These are phyloP conservation scores for Graphilbum fragrans DNA, from an alignment of 2,329 filamentous ascomycete genomes.

Conservation along the genomic window DNA sequence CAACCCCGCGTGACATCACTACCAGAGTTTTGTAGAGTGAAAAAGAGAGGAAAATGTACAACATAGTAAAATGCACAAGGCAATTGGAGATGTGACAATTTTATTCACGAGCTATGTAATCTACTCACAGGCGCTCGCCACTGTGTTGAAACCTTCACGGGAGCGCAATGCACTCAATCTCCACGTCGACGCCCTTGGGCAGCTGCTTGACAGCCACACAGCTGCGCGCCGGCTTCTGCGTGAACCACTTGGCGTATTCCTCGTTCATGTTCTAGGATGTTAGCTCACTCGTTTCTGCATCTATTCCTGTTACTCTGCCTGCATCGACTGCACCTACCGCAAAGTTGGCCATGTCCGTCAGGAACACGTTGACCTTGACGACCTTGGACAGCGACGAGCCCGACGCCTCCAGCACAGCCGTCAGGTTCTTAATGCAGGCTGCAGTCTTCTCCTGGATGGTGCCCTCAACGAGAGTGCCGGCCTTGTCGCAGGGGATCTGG, in stretches of 20 bases:
- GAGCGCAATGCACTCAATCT: constrained; percentile 81
- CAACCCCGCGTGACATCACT: background rate
- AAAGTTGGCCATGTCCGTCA: constrained; percentile 86
- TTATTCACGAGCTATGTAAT: background rate
- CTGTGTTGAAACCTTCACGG: constrained; percentile 26
- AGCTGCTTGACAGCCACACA: constrained; percentile 85
- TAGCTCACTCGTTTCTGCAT: background rate
- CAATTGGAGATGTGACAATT: no score
- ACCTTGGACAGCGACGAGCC: constrained; percentile 68
- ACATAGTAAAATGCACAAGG: no score
- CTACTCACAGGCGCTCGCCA: background rate
- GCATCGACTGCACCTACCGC: constrained; percentile 30
- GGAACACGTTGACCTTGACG: constrained; percentile 86
- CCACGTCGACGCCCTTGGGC: constrained; percentile 74
- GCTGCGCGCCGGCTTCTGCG: constrained; percentile 74
- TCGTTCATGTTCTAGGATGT: constrained; percentile 47
- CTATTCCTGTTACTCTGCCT: background rate
- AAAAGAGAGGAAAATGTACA: no score
- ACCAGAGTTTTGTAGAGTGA: background rate
- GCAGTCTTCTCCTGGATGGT: constrained; percentile 52
- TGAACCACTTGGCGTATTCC: constrained; percentile 74
- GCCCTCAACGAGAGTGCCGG: constrained; percentile 44
- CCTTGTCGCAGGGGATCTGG: constrained; percentile 53
- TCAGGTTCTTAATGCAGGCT: constrained; percentile 62
- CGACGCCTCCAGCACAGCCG: constrained; percentile 71